Percentiles rank a stretch among this genome's conserved stretches.
These are phyloP conservation scores for Lodderomyces elongisporus DNA, from an alignment of 1,139 yeast genomes.

Conservation along the genomic window DNA sequence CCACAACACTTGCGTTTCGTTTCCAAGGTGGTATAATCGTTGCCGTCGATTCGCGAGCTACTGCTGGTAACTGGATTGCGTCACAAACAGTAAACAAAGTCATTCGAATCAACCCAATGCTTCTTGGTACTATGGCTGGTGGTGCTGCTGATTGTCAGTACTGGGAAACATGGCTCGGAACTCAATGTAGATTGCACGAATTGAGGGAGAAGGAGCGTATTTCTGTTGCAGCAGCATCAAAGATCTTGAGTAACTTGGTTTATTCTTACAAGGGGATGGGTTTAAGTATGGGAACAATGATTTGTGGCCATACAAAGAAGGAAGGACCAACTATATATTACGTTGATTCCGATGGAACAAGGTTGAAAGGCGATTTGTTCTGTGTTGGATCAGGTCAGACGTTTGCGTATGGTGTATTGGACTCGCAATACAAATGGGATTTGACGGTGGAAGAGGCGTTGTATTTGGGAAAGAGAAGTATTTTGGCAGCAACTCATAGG, in stretches of 20 bases:
- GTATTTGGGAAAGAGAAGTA: conserved; percentile 89
- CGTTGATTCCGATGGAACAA: conserved; percentile 96
- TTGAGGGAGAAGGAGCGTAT: conserved; percentile 91
- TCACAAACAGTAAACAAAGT: conserved; percentile 97
- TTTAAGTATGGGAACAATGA: conserved; percentile 98
- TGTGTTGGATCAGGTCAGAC: conserved; percentile 99
- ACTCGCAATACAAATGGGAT: conserved; percentile 88
- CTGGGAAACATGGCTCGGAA: conserved; percentile 99
- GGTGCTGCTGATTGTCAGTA: conserved; percentile 99
- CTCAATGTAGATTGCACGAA: conserved; percentile 94
- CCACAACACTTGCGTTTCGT: conserved; percentile 94
- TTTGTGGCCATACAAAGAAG: conserved; percentile 92
- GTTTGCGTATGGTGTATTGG: conserved; percentile 98
- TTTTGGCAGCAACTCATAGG: conserved; percentile 96
- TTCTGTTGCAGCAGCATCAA: conserved; percentile 95
- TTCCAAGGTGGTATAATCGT: conserved; percentile 94
- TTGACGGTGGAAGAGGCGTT: conserved; percentile 88
- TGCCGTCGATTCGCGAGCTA: conserved; percentile 96
- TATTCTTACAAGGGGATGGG: conserved; percentile 97
- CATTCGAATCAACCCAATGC: conserved; percentile 89
- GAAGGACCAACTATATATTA: conserved; percentile 95
- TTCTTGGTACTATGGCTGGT: conserved; percentile 98
- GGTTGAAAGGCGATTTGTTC: conserved; percentile 90
- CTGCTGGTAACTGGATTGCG: conserved; percentile 98
- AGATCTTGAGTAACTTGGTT: conserved; percentile 84